Evolutionary conservation across 495 filamentous ascomycete genomes (phyloP), one percentile per base, ranked within the genome.

Genomic region (Daldinia concentrica): DNA sequence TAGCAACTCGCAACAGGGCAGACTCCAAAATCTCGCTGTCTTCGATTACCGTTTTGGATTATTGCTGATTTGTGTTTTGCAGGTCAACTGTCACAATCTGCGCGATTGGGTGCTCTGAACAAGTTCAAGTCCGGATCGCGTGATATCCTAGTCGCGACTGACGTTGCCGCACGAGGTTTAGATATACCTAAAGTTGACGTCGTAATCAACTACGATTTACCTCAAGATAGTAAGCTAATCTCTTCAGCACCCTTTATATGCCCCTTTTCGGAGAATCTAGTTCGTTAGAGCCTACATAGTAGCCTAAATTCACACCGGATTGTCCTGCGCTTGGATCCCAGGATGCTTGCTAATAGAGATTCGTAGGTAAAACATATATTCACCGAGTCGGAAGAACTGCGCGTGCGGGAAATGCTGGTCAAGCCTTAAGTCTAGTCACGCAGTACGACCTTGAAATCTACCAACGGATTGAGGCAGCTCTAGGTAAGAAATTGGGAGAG

Each of bases 301-400:
- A 15, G 14, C 5, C 48, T 43, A 27, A 1, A 29, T 14, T 26
- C 7, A 11, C 5, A 19, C 24, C 9, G n/a, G 19, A 11, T 51
- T 3, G 17, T n/a, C 48, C 15, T 51, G 8, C 11, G 15, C 2
- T 52, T 52, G 9, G 48, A 8, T 14, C 14, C 22, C 29, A 8
- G 34, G 9, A 22, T 24, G 17, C 2, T 51, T 30, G 8, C 68
- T 71, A 62, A 71, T 50, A 12, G 6, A 32, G 26, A 34, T 14
- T 62, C 59, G 0, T 58, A 78, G 58, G 88, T 74, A 95, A 97
- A 79, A 97, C 93, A 0, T 99, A 98, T 74, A 92, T 99, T 58
- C 95, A 99, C 77, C 89, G 95, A 43, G 95, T 98, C 2, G 95
- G 95, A 6, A 90, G 95, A 66, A 99, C 95, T 0, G 95, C 95